A percentile compares a stretch with the other conserved stretches of the same genome.
These are phyloP conservation scores for Pseudopyricularia cyperi DNA, from an alignment of 2,329 filamentous ascomycete genomes.

Conservation along the genomic window DNA sequence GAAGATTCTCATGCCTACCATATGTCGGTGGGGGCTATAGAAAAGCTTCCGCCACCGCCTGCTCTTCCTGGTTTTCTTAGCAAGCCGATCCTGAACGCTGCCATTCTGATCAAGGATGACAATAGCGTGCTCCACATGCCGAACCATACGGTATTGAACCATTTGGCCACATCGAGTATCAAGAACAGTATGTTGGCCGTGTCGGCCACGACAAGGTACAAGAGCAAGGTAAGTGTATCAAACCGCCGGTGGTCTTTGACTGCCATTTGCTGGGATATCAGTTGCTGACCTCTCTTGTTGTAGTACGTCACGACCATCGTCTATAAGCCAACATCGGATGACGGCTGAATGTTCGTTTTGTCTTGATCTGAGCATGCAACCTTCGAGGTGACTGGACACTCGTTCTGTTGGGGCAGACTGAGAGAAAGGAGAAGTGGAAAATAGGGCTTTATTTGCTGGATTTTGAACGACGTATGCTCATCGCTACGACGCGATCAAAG, in stretches of 20 bases:
- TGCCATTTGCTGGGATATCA: neutral
- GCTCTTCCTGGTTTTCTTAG: slow-evolving; percentile 79
- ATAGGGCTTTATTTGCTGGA: too few relatives aligned
- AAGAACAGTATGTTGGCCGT: slow-evolving; percentile 93
- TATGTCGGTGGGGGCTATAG: slow-evolving; percentile 60
- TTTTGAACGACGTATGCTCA: too few relatives aligned
- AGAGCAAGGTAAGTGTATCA: slow-evolving; percentile 57
- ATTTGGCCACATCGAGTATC: slow-evolving; percentile 94
- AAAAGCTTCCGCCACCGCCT: slow-evolving; percentile 72
- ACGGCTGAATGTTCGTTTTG: neutral
- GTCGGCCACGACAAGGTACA: slow-evolving; percentile 94
- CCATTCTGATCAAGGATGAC: slow-evolving; percentile 90
- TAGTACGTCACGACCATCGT: slow-evolving; percentile 96
- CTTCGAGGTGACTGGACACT: too few relatives aligned
- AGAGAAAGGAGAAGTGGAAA: too few relatives aligned
- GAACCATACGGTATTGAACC: slow-evolving; percentile 93
- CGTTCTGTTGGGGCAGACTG: too few relatives aligned
- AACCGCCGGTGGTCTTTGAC: slow-evolving; percentile 5
- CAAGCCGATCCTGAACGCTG: slow-evolving; percentile 88
- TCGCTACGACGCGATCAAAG: too few relatives aligned
- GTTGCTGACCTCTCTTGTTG: slow-evolving; percentile 4
- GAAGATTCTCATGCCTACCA: slow-evolving; percentile 67
- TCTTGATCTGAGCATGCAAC: too few relatives aligned
- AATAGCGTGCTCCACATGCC: slow-evolving; percentile 95
- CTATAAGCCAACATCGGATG: slow-evolving; percentile 65